Evolutionary conservation across 1,139 yeast species (phyloP).

Genomic region (Geotrichum australiense): DNA sequence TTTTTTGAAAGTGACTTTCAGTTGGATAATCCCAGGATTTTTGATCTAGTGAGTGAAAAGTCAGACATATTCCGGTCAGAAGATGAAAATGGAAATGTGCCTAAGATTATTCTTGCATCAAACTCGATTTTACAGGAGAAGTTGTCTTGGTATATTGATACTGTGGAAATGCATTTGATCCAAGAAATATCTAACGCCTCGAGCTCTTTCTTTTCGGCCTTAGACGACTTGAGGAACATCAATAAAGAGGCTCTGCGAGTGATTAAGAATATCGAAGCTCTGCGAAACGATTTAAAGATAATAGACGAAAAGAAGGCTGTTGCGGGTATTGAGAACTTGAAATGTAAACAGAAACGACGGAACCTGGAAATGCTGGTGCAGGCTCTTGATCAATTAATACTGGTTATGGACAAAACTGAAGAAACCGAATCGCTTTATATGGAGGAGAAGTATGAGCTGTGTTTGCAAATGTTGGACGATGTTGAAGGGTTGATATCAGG

Average conservation of each 20-base stretch:
- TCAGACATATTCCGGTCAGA: slow-evolving; percentile 33
- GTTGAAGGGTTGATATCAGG: slow-evolving; percentile 57
- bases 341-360: slow-evolving; percentile 46
- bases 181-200: slow-evolving; percentile 81
- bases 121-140: slow-evolving; percentile 68
- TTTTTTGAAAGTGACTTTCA: slow-evolving; percentile 65
- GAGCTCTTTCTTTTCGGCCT: slow-evolving; percentile 72
- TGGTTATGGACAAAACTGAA: slow-evolving; percentile 44
- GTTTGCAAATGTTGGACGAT: slow-evolving; percentile 50
- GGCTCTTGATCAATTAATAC: slow-evolving; percentile 56
- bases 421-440: slow-evolving; percentile 44
- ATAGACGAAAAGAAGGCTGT: slow-evolving; percentile 48
- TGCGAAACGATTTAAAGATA: slow-evolving; percentile 34
- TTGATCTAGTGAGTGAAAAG: slow-evolving; percentile 62
- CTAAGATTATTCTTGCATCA: slow-evolving; percentile 34
- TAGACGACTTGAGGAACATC: slow-evolving; percentile 67
- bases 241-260: slow-evolving; percentile 51
- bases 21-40: slow-evolving; percentile 81
- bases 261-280: slow-evolving; percentile 41
- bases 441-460: slow-evolving; percentile 30
- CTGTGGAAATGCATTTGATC: slow-evolving; percentile 73
- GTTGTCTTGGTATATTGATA: slow-evolving; percentile 74
- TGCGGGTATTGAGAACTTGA: slow-evolving; percentile 48
- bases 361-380: slow-evolving; percentile 61
- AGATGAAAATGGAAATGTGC: slow-evolving; percentile 17